Evolutionary conservation across 306 rosid genomes (phyloP).

Genomic region (Inga leiocalycina): DNA sequence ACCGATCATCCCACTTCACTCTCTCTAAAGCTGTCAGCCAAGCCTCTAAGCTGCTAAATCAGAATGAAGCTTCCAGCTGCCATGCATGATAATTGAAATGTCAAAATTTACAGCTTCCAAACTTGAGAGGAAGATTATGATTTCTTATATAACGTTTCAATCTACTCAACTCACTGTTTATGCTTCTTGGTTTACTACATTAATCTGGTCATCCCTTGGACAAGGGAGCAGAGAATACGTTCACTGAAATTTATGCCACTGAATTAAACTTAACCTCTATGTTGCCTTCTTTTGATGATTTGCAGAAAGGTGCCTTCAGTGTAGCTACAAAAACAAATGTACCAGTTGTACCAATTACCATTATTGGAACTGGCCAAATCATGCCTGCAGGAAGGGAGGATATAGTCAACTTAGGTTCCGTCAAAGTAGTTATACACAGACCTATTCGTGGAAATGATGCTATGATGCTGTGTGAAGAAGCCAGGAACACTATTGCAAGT

Average conservation of each 20-base stretch:
- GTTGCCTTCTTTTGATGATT: constrained; percentile 33
- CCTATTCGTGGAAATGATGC: constrained; percentile 68
- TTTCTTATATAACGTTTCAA: not conserved
- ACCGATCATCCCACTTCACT: not conserved
- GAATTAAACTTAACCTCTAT: constrained; percentile 18
- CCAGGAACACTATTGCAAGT: constrained; percentile 65
- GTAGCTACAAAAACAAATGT: constrained; percentile 75
- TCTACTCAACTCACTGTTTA: not conserved
- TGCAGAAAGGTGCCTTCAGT: constrained; percentile 97
- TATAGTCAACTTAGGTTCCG: constrained; percentile 68
- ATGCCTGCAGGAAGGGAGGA: constrained; percentile 93
- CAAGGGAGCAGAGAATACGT: not conserved
- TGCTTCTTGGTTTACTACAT: not conserved
- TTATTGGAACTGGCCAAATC: constrained; percentile 84
- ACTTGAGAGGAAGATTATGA: not conserved
- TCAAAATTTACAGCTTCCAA: not conserved
- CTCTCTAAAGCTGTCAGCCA: not conserved
- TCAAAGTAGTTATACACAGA: constrained; percentile 80
- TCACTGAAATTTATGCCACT: constrained; percentile 18
- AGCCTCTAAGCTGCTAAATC: not conserved
- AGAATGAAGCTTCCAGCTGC: not conserved
- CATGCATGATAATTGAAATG: not conserved
- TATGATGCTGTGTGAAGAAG: constrained; percentile 60
- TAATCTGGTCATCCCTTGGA: not conserved
- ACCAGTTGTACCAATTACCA: constrained; percentile 88